phyloP scores from a whole-genome alignment of 495 filamentous ascomycete genomes.

The Friedmanniomyces simplex region DNA sequence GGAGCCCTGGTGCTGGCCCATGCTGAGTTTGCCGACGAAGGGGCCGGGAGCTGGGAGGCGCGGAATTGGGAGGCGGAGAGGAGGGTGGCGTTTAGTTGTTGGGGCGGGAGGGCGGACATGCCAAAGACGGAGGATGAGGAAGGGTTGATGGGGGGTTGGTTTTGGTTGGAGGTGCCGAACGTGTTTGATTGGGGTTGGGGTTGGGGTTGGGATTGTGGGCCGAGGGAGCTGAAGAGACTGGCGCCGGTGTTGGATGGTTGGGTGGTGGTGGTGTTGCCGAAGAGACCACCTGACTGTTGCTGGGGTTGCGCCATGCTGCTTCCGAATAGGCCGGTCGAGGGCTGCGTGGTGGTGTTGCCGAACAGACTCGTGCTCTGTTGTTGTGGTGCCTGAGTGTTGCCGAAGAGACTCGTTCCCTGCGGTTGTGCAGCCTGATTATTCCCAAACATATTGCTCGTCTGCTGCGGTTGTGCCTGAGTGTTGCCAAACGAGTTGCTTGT shows the following conservation, averaged over 20 bases:
- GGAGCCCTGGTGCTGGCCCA: slow-evolving; percentile 11
- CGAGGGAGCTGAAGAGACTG: slow-evolving; percentile 12
- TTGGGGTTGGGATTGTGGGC: not conserved
- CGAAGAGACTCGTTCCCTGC: not conserved
- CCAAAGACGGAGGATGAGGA: slow-evolving; percentile 31
- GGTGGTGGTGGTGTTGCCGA: not conserved
- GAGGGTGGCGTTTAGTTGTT: slow-evolving; percentile 22
- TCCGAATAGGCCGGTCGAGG: not conserved
- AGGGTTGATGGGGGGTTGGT: slow-evolving; percentile 9
- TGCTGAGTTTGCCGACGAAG: slow-evolving; percentile 11
- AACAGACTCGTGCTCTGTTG: not conserved
- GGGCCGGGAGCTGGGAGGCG: slow-evolving; percentile 22
- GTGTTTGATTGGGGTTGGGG: slow-evolving; percentile 1
- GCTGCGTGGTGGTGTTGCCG: not conserved
- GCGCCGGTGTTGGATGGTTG: slow-evolving; percentile 4
- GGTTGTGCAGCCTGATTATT: not conserved
- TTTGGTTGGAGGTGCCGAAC: not conserved
- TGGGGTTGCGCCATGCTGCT: not conserved
- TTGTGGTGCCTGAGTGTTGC: not conserved
- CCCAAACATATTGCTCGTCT: not conserved
- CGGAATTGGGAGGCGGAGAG: slow-evolving; percentile 22
- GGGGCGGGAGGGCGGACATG: slow-evolving; percentile 1
- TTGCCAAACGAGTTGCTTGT: not conserved
- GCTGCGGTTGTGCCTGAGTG: not conserved
- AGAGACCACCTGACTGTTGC: not conserved